Evolutionary conservation across 2,329 filamentous ascomycete genomes (phyloP), one percentile per base, ranked within the genome.

Genomic region (Xylariales sp.): DNA sequence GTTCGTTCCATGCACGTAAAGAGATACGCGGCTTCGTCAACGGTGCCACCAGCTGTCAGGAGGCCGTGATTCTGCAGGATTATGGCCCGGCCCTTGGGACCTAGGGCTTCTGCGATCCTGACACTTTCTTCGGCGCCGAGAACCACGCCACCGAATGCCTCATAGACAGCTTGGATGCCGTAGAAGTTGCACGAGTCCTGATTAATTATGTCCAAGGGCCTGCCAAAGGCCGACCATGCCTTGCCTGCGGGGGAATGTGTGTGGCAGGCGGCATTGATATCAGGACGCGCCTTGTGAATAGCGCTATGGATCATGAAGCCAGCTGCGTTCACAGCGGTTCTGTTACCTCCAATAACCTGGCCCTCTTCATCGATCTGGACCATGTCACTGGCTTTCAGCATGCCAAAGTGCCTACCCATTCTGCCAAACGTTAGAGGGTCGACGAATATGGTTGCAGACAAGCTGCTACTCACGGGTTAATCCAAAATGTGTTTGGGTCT

Each of bases 11-110:
- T 83, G 18, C 86, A 77, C 0, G 83, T 85, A 75, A 89, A 89
- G 32, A 89, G 75, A 73, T 85, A 89, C 0, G 86, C 86, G 1
- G 88, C 88, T 75, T 90, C 88, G 70, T 89, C 88, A 6, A 90
- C 87, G 0, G 87, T 90, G 3, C 75, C 74, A 1, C 88, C 88
- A 0, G 87, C 86, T 0, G 87, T 89, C 58, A 90, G 73, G 23
- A 90, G 76, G 0, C 88, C 88, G 74, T 90, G 88, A 71, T 90
- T 90, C 56, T 85, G 78, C 52, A 90, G 76, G 34, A 90, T 86
- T 72, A 86, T 79, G 2, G 81, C 85, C 73, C 76, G 86, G 56
- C 82, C 82, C 49, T 52, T 52, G 0, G 43, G 45, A 7, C 87
- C 88, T 1, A 90, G 76, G 0, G 86, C 83, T 14, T 79, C 79